Evolutionary conservation across 2,329 filamentous ascomycete genomes (phyloP).

Genomic region (Lasiodiplodia gonubiensis): DNA sequence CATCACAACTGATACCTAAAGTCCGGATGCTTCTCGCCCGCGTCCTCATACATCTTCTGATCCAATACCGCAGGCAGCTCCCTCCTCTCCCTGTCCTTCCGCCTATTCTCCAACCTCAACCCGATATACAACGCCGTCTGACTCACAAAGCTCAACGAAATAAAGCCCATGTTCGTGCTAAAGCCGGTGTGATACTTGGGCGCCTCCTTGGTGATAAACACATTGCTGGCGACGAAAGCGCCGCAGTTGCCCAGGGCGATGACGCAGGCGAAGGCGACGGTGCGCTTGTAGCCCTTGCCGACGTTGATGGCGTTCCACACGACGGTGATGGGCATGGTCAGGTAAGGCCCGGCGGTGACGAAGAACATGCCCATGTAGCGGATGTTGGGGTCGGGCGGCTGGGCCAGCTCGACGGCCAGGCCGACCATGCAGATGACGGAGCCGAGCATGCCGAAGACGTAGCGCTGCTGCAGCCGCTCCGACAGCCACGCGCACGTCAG

Average conservation of each 20-base stretch:
- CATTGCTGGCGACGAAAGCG: slow-evolving; percentile 26
- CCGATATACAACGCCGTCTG: slow-evolving; percentile 32
- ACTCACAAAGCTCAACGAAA: slow-evolving; percentile 29
- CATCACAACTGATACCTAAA: slow-evolving; percentile 30
- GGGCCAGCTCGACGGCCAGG: slow-evolving; percentile 20
- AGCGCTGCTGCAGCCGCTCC: slow-evolving; percentile 59
- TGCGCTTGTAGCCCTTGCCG: slow-evolving; percentile 27
- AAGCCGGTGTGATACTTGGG: slow-evolving; percentile 31
- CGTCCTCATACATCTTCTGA: slow-evolving; percentile 18
- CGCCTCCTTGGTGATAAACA: slow-evolving; percentile 27
- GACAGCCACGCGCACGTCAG: slow-evolving; percentile 54
- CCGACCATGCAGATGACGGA: slow-evolving; percentile 58
- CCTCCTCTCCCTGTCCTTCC: slow-evolving; percentile 16
- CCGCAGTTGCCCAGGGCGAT: slow-evolving; percentile 30
- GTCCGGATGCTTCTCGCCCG: slow-evolving; percentile 26
- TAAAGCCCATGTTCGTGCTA: slow-evolving; percentile 33
- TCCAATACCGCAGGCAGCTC: slow-evolving; percentile 19
- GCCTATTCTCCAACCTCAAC: slow-evolving; percentile 28
- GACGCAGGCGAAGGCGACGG: slow-evolving; percentile 18
- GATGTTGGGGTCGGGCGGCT: neutral
- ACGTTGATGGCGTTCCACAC: slow-evolving; percentile 27
- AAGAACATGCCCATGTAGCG: slow-evolving; percentile 29
- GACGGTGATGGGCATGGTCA: slow-evolving; percentile 25
- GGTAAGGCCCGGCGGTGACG: slow-evolving; percentile 17
- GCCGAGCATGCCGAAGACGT: slow-evolving; percentile 60